These are phyloP conservation scores for Staphylotrichum longicolle DNA, from an alignment of 495 filamentous ascomycete species.

Conservation along the genomic window DNA sequence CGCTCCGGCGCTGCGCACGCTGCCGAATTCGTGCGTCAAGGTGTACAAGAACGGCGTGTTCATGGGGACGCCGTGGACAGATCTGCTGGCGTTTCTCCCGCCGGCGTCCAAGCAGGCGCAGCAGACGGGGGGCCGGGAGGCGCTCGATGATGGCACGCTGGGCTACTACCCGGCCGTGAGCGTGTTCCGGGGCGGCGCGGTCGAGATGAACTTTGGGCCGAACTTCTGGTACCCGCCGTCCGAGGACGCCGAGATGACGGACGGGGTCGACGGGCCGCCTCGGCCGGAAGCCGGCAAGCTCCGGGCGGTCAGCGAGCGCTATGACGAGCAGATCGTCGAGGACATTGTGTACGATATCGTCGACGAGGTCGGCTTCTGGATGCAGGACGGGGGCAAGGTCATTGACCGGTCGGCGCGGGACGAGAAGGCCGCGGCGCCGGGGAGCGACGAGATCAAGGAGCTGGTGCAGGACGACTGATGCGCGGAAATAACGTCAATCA, in stretches of 20 bases:
- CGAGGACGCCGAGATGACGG: constrained; percentile 51
- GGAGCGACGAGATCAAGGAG: constrained; percentile 58
- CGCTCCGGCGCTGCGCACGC: constrained; percentile 68
- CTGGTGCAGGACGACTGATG: constrained; percentile 59
- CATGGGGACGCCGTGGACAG: constrained; percentile 84
- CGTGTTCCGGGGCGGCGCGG: constrained; percentile 86
- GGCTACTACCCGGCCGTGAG: constrained; percentile 95
- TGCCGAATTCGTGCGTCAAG: constrained; percentile 81
- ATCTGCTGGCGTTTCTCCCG: constrained; percentile 87
- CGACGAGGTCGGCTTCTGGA: constrained; percentile 83
- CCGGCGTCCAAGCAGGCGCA: constrained; percentile 78
- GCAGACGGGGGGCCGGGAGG: constrained; percentile 72
- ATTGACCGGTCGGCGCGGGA: constrained; percentile 40
- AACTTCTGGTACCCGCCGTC: constrained; percentile 84
- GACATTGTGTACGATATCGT: constrained; percentile 88
- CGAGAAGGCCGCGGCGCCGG: constrained; percentile 41
- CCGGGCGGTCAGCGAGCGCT: constrained; percentile 70
- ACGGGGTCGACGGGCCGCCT: constrained; percentile 31
- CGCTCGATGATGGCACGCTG: constrained; percentile 86
- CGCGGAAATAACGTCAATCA: not conserved
- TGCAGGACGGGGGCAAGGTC: constrained; percentile 59
- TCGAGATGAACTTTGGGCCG: constrained; percentile 86
- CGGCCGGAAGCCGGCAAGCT: constrained; percentile 30
- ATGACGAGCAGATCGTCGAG: constrained; percentile 92
- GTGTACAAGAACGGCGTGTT: constrained; percentile 88